These are phyloP conservation scores for Colletotrichum godetiae DNA, from an alignment of 2,329 filamentous ascomycete genomes.

Conservation along the genomic window DNA sequence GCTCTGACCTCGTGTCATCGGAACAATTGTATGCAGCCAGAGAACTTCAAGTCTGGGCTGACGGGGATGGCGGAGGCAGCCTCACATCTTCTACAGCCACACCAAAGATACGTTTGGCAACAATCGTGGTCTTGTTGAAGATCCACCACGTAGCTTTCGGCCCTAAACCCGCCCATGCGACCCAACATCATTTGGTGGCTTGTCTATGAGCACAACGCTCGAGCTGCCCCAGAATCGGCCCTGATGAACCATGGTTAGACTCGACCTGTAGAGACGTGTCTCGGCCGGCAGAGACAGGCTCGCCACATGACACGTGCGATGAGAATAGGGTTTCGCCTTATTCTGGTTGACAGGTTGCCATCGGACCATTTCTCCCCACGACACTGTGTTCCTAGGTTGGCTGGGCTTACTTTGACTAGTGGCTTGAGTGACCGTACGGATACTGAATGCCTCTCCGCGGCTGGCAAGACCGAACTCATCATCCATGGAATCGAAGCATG, in stretches of 20 bases:
- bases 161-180: slow-evolving; percentile 24
- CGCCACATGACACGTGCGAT: slow-evolving; percentile 33
- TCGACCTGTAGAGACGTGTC: slow-evolving; percentile 25
- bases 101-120: slow-evolving; percentile 20
- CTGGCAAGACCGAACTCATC: not conserved
- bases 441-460: not conserved
- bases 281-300: slow-evolving; percentile 28
- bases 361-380: slow-evolving; percentile 29
- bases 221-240: slow-evolving; percentile 4
- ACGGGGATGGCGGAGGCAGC: slow-evolving; percentile 26
- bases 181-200: slow-evolving; percentile 14
- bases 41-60: slow-evolving; percentile 31
- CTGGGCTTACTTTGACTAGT: not conserved
- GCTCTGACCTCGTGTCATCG: slow-evolving; percentile 19
- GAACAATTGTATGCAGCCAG: slow-evolving; percentile 26
- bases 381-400: slow-evolving; percentile 5
- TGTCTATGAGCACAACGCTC: slow-evolving; percentile 25
- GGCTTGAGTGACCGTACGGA: not conserved
- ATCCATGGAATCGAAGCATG: not conserved
- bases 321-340: slow-evolving; percentile 24
- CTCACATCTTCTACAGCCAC: slow-evolving; percentile 13
- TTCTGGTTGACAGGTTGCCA: slow-evolving; percentile 20
- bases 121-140: slow-evolving; percentile 22
- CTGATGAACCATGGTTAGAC: not conserved
- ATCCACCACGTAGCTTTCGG: slow-evolving; percentile 30